phyloP scores from a whole-genome alignment of 176 grass and related monocot genomes.

The Rhynchospora tenuis region DNA sequence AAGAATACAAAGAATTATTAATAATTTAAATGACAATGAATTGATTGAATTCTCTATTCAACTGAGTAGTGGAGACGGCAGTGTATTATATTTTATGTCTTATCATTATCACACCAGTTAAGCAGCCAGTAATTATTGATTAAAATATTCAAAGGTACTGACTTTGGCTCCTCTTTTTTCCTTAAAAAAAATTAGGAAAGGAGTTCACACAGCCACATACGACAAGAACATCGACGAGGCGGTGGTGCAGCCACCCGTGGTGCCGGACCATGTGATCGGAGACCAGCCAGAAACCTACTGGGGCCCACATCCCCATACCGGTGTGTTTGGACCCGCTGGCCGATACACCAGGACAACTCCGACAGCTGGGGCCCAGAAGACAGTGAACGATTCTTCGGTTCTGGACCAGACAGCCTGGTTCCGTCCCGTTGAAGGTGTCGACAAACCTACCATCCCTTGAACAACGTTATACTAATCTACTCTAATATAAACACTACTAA shows the following conservation, averaged over 20 bases:
- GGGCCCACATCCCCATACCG: constrained; percentile 11
- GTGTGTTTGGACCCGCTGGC: constrained; percentile 13
- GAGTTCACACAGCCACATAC: constrained; percentile 10
- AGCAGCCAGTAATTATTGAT: neutral
- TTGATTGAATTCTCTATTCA: neutral
- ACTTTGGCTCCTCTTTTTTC: neutral
- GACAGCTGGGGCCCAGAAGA: neutral
- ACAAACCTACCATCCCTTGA: constrained; percentile 8
- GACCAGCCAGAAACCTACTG: constrained; percentile 5
- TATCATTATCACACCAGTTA: constrained; percentile 1
- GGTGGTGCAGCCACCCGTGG: neutral
- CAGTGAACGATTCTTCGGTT: neutral
- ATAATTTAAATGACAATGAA: neutral
- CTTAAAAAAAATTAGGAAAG: neutral
- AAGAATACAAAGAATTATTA: neutral
- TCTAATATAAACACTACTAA: neutral
- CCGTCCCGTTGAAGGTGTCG: constrained; percentile 9
- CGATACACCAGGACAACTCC: neutral
- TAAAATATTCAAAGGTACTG: neutral
- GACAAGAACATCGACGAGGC: constrained; percentile 24
- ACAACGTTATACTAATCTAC: neutral
- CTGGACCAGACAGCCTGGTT: constrained; percentile 8
- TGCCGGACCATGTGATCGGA: constrained; percentile 16
- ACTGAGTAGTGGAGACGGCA: neutral
- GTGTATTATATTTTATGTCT: neutral